phyloP scores from a whole-genome alignment of 306 rosid species.

The Cicer chorassanicum region DNA sequence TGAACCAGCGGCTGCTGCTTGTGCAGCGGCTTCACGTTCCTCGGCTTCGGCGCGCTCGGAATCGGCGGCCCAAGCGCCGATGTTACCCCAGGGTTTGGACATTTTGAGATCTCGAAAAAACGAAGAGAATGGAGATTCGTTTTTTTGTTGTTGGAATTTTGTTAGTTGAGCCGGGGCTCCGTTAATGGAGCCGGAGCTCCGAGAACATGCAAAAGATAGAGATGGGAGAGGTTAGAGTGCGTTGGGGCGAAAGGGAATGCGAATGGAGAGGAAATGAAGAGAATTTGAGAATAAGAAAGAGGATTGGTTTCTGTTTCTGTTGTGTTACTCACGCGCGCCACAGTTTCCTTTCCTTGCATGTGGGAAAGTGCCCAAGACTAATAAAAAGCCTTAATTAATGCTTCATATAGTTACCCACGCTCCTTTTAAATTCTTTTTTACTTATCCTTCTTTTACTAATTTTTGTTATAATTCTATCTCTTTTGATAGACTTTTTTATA shows the following conservation, averaged over 20 bases:
- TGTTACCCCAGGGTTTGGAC: constrained; percentile 89
- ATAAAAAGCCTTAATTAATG: neutral
- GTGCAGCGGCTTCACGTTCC: constrained; percentile 59
- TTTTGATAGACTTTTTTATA: too few species aligned
- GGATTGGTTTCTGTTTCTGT: neutral
- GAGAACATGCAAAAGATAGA: constrained; percentile 52
- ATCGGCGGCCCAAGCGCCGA: constrained; percentile 97
- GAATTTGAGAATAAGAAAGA: neutral
- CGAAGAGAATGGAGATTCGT: neutral
- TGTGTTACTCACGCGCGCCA: constrained; percentile 38
- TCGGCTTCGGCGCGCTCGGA: constrained; percentile 91
- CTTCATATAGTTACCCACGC: constrained; percentile 1
- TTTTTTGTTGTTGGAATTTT: neutral
- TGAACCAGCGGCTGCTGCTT: constrained; percentile 50
- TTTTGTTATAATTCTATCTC: too few species aligned
- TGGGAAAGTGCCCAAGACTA: constrained; percentile 20
- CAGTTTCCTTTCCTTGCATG: constrained; percentile 23
- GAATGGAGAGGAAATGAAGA: constrained; percentile 2
- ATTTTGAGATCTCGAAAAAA: constrained; percentile 59
- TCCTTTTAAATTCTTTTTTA: neutral
- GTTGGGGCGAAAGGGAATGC: constrained; percentile 22
- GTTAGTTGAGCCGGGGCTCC: constrained; percentile 66
- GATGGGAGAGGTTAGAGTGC: constrained; percentile 6
- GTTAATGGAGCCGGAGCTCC: constrained; percentile 82
- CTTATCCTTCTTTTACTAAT: too few species aligned